These are phyloP conservation scores for Aspergillus neotritici DNA, from an alignment of 2,329 filamentous ascomycete species.

Conservation along the genomic window DNA sequence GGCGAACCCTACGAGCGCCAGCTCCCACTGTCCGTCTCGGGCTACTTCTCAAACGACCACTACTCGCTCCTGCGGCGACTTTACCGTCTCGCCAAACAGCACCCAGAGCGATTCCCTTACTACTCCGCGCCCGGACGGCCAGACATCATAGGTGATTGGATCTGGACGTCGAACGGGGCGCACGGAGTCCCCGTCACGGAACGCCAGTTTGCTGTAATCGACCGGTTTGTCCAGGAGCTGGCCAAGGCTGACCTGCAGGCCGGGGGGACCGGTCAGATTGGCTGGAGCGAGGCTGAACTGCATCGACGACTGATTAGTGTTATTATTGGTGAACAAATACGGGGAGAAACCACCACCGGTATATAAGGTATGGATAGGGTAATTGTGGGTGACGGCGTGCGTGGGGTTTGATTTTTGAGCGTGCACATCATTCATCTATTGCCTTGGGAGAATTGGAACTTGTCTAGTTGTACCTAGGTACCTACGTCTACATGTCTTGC, in stretches of 20 bases:
- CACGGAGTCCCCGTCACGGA: constrained; percentile 39
- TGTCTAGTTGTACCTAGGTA: too few species aligned
- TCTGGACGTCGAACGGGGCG: constrained; percentile 38
- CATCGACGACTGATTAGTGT: constrained; percentile 42
- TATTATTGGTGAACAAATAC: constrained; percentile 43
- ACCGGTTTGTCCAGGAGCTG: constrained; percentile 36
- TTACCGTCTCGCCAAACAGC: constrained; percentile 34
- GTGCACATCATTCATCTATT: constrained; percentile 7
- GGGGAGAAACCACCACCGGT: constrained; percentile 25
- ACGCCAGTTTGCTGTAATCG: constrained; percentile 38
- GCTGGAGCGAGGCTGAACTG: constrained; percentile 42
- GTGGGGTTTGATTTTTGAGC: constrained; percentile 8
- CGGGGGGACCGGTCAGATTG: constrained; percentile 34
- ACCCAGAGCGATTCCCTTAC: constrained; percentile 36
- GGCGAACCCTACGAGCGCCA: neutral
- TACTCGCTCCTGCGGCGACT: constrained; percentile 35
- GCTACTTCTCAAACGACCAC: constrained; percentile 40
- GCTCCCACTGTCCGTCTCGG: constrained; percentile 29
- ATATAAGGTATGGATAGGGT: constrained; percentile 18
- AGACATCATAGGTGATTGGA: constrained; percentile 39
- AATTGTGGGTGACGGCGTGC: constrained; percentile 21
- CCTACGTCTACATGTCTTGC: too few species aligned
- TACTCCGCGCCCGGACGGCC: constrained; percentile 29
- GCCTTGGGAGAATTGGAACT: constrained; percentile 1
- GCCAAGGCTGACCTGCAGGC: constrained; percentile 29